Percentiles rank a stretch among this genome's conserved stretches.
Evolutionary conservation across 2,329 filamentous ascomycete species (phyloP).

Genomic region (Fusarium armeniacum): DNA sequence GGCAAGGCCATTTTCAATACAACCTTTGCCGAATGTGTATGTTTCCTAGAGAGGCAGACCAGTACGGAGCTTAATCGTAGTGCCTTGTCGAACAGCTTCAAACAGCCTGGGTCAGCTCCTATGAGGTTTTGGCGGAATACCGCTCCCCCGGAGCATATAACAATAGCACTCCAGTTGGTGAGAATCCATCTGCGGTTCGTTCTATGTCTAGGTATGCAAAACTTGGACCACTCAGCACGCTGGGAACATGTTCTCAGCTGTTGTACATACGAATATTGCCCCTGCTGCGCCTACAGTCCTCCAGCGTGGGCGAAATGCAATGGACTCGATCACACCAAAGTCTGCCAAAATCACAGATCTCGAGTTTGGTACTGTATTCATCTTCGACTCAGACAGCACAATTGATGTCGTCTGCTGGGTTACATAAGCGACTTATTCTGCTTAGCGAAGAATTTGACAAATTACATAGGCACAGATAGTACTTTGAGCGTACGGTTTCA

Average conservation of each 20-base stretch:
- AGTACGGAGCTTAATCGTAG: background rate
- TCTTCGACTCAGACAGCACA: background rate
- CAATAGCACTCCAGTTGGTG: background rate
- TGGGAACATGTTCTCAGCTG: constrained; percentile 4
- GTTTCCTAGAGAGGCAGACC: background rate
- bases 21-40: background rate
- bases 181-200: background rate
- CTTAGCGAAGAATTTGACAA: constrained; percentile 13
- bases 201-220: background rate
- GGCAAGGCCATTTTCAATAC: background rate
- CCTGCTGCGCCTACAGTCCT: constrained; percentile 10
- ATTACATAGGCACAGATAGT: constrained; percentile 5
- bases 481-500: too few relatives aligned
- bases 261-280: constrained; percentile 16
- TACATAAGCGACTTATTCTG: constrained; percentile 2
- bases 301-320: background rate
- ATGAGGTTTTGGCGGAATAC: too few relatives aligned
- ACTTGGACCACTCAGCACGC: background rate
- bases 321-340: background rate
- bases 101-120: background rate
- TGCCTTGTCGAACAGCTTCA: background rate
- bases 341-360: background rate
- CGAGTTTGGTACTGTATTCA: background rate
- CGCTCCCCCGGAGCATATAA: background rate
- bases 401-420: background rate